Evolutionary conservation across 179 eudicot species (phyloP).

Genomic region (Carnegiea gigantea): DNA sequence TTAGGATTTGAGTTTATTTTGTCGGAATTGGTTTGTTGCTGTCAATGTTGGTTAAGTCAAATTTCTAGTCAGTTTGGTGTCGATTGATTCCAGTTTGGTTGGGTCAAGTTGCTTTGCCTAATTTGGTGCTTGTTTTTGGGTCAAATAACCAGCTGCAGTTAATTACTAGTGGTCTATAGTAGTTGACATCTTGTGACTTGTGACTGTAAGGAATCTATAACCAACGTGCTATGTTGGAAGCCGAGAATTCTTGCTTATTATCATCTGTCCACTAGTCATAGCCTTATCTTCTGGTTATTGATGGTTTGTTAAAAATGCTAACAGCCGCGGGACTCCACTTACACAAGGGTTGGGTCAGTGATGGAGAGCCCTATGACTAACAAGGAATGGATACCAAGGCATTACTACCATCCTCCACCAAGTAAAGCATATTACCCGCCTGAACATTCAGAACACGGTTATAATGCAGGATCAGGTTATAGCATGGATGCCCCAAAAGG

Average conservation of each 20-base stretch:
- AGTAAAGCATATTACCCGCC: conserved; percentile 53
- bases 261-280: not conserved
- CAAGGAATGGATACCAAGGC: conserved; percentile 82
- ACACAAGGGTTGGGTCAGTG: conserved; percentile 72
- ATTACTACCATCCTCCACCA: conserved; percentile 59
- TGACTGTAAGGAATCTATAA: not conserved
- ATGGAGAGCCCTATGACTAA: conserved; percentile 80
- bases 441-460: conserved; percentile 49
- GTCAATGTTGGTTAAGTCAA: no score
- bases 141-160: not conserved
- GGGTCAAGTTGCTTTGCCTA: not conserved
- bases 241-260: not conserved
- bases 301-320: not conserved
- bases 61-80: no score
- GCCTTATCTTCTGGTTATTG: not conserved
- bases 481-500: conserved; percentile 44
- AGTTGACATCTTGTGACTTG: not conserved
- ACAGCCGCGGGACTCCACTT: conserved; percentile 77
- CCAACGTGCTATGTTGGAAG: not conserved
- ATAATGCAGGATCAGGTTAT: conserved; percentile 46
- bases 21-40: no score
- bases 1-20: no score
- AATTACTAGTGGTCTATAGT: not conserved
- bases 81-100: no score
- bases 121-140: not conserved